Base-by-base conservation (phyloP, 805 yeast species). In the Ogataea henricii region DNA sequence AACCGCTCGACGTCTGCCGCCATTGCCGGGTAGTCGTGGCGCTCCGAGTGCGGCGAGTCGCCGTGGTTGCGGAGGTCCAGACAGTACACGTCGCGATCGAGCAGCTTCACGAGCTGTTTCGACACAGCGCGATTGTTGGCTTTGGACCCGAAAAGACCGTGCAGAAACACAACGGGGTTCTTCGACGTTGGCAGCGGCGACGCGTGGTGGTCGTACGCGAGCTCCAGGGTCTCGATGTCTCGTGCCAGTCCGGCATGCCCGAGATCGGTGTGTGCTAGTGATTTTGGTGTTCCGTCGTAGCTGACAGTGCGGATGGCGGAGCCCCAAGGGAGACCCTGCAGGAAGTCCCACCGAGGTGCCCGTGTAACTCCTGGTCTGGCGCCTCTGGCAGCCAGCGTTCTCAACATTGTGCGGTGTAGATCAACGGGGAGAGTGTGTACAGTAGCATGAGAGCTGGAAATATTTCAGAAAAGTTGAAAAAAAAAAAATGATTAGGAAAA, bases 61-160 rank as follows among this genome's bases (percentile, higher is more conserved):
- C 99, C 99, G 63, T 91, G 97, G 66, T 94, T 91, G 51, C 99
- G 73, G 49, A 91, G 72, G 63, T 92, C 98, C 14, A 86, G 60
- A 54, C 88, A 78, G 60, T 77, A 85, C 3, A 86, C 81, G 51
- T 83, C 83, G 38, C 89, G 67, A 21, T 70, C 64, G 49, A 85
- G 60, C 10, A 60, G 54, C 17, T 65, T 65, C 13, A 80, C 76
- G 27, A 85, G 64, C 44, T 72, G 75, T 58, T 79, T 80, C 8
- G 89, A 87, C n/a, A 91, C 88, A 0, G 89, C 73, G 49, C 96
- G 70, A 59, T 88, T 89, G 65, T 90, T 92, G n/a, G 78, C 58
- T 56, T 81, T 86, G 45, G 86, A 82, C 1, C 98, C 99, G 66
- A 94, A 89, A 9, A 92, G 68, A 0, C 98, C 99, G 64, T 92